Base-by-base conservation (phyloP, 306 rosid species). In the Canavalia gladiata region DNA sequence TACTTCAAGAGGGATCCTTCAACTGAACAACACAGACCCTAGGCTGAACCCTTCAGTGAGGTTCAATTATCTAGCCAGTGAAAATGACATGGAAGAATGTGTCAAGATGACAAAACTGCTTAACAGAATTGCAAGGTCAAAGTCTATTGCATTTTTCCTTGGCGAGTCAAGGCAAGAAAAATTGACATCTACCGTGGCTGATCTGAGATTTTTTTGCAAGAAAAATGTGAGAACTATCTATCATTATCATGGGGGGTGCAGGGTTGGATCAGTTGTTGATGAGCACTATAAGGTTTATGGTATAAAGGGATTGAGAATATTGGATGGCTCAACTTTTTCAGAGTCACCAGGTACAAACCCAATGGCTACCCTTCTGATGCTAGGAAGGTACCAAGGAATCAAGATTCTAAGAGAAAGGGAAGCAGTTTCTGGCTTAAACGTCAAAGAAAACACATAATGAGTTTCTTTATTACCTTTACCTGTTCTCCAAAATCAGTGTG, bases 311-410 rank as follows among this genome's bases (percentile, higher is more conserved):
- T 54, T 90, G 11, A 86, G 87, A 55, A 84, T 90, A 25, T 82
- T 91, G 57, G 97, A 91, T 78, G 97, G 93, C 51, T 93, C 97
- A 63, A 91, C 97, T 1, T 85, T 90, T 50, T 67, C 83, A 2
- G 93, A 87, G 45, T 86, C 97, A 68, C 97, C 97, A 8, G 93
- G 97, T 29, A 90, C 94, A 81, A 90, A 93, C 68, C 97, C 97
- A 64, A 88, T 90, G 93, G 93, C 93, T 7, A 87, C 97, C 12
- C 55, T 88, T 54, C 75, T 93, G 29, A 91, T 93, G 97, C 88
- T 91, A 8, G 97, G 97, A 60, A 91, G 97, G 68, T 90, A 87
- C 68, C 94, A 87, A 90, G 97, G 94, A 81, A 77, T 90, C 41
- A 82, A 86, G 80, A 90, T 93, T 80, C 85, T 88, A 6, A 25